A percentile compares a stretch with the other conserved stretches of the same genome.
These are phyloP conservation scores for Magnolia officinalis DNA, from an alignment of 164 flowering plant genomes.

Conservation along the genomic window DNA sequence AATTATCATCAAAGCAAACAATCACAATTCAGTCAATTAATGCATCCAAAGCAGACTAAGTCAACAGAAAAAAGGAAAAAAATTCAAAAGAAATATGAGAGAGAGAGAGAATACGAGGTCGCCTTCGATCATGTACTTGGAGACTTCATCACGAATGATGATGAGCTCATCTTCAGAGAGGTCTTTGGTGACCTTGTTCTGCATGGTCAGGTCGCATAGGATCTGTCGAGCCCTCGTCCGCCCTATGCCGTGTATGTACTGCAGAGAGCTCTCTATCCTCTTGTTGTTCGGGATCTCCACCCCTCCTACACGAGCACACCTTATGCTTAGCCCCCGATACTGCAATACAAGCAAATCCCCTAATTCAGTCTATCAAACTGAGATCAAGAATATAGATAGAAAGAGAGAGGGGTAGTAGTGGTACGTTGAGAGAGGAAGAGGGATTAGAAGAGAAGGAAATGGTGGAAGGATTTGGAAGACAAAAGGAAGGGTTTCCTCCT, in stretches of 20 bases:
- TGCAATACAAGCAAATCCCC: constrained; percentile 16
- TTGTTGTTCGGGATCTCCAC: constrained; percentile 95
- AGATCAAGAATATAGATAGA: not conserved
- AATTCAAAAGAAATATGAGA: not conserved
- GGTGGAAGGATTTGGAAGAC: constrained; percentile 27
- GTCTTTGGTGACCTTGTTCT: constrained; percentile 83
- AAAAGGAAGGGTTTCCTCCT: constrained; percentile 16
- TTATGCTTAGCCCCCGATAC: constrained; percentile 51
- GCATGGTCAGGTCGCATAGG: constrained; percentile 55
- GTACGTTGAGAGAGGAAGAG: constrained; percentile 47
- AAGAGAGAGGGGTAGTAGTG: not conserved
- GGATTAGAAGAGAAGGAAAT: constrained; percentile 18
- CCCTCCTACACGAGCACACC: constrained; percentile 88
- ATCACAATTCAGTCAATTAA: no score
- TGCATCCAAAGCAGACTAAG: not conserved
- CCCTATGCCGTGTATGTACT: constrained; percentile 90
- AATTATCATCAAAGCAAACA: no score
- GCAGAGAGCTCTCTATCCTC: constrained; percentile 79
- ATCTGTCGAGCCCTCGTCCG: constrained; percentile 64
- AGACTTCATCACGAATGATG: constrained; percentile 71
- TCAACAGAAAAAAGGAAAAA: not conserved
- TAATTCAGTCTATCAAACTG: not conserved
- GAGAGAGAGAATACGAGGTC: constrained; percentile 54
- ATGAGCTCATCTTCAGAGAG: constrained; percentile 77
- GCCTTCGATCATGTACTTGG: constrained; percentile 93